Conservation (phyloP, 139 green algal species). For the Monoraphidium neglectum region DNA sequence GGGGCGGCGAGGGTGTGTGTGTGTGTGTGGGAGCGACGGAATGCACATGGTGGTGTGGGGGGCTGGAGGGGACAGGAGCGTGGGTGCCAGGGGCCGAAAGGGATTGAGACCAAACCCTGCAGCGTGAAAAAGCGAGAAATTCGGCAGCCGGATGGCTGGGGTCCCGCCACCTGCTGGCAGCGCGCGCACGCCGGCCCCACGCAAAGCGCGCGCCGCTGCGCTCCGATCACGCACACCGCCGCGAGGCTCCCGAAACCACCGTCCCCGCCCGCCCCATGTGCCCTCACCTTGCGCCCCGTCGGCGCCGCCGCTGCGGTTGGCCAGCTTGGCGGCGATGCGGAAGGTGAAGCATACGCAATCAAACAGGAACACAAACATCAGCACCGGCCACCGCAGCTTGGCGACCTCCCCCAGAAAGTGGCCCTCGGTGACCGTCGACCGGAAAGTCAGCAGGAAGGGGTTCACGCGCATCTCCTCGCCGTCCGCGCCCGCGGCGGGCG, state of each 20-base stretch:
- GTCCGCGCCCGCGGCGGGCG: no score
- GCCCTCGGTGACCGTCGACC: conserved; percentile 49
- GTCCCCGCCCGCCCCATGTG: background rate
- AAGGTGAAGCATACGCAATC: conserved; percentile 62
- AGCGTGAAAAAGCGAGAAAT: no score
- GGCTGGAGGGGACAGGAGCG: no score
- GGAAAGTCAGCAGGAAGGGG: conserved; percentile 35
- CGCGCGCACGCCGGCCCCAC: no score
- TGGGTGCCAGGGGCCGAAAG: no score
- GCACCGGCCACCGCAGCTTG: conserved; percentile 54
- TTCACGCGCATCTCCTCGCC: conserved; percentile 12
- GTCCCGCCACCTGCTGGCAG: no score
- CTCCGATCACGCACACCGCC: no score
- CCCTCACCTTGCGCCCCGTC: background rate
- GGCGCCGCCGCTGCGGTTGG: background rate
- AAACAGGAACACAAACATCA: conserved; percentile 71
- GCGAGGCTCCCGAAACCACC: background rate
- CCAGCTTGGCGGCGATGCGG: conserved; percentile 39
- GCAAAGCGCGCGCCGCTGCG: no score
- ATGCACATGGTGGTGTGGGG: background rate
- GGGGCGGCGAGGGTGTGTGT: background rate
- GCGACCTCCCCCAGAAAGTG: conserved; percentile 59
- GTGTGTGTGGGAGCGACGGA: background rate
- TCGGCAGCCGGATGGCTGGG: no score
- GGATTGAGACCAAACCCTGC: no score